Conservation (phyloP, 2,329 filamentous ascomycete genomes). For the Aspergillus sp. region DNA sequence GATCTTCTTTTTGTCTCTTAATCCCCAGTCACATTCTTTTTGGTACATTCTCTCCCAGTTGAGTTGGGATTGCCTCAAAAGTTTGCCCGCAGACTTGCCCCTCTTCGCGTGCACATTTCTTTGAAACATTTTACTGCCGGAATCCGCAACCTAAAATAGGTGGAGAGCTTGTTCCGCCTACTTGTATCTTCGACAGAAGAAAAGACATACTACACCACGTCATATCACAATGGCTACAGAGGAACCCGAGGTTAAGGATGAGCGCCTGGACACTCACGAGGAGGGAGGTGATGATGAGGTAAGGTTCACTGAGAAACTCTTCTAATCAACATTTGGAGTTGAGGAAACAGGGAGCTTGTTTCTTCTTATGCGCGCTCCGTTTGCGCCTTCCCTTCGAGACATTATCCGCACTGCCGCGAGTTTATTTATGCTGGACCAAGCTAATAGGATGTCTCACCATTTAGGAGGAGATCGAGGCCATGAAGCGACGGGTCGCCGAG, state of each 20-base stretch:
- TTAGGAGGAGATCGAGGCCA: conserved; percentile 79
- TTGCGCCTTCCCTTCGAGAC: not conserved
- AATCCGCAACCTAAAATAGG: conserved; percentile 20
- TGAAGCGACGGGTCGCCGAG: conserved; percentile 85
- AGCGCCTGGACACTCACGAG: conserved; percentile 43
- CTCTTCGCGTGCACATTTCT: conserved; percentile 12
- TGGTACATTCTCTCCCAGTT: conserved; percentile 10
- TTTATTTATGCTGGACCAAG: conserved; percentile 5
- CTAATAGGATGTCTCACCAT: not conserved
- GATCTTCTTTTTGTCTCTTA: conserved; percentile 17
- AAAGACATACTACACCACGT: conserved; percentile 2
- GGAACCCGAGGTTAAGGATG: conserved; percentile 42
- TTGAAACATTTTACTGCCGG: conserved; percentile 24
- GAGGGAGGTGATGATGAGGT: conserved; percentile 53
- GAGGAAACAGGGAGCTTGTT: conserved; percentile 2
- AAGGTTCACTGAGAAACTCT: conserved; percentile 21
- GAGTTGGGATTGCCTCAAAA: conserved; percentile 11
- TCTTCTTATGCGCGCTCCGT: not conserved
- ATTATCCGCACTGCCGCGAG: not conserved
- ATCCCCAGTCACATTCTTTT: conserved; percentile 17
- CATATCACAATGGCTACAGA: conserved; percentile 40
- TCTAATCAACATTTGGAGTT: not conserved
- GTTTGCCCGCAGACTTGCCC: conserved; percentile 3
- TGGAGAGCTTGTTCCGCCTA: conserved; percentile 23
- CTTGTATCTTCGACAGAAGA: conserved; percentile 14